phyloP scores from a whole-genome alignment of 2,329 filamentous ascomycete species.

The Fusarium annulatum region DNA sequence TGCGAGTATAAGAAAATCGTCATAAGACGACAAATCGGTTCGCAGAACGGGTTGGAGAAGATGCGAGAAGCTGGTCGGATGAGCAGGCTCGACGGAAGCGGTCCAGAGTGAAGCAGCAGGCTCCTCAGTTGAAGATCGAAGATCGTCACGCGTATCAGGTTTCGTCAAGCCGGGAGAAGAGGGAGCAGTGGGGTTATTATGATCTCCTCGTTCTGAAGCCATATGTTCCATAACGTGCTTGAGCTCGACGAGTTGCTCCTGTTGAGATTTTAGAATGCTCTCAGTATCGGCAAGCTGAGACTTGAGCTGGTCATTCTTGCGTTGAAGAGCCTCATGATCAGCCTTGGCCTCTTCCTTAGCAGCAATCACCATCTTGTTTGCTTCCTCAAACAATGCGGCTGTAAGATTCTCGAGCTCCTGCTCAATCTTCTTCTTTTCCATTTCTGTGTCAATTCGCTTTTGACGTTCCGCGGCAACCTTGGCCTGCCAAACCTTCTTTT shows the following conservation, averaged over 20 bases:
- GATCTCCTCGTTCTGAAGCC: conserved; percentile 77
- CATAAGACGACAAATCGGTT: conserved; percentile 81
- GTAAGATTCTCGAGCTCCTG: conserved; percentile 92
- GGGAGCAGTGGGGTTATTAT: conserved; percentile 77
- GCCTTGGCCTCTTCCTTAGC: conserved; percentile 90
- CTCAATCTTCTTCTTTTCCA: conserved; percentile 89
- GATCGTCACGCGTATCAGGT: conserved; percentile 69
- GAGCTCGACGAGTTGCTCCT: conserved; percentile 91
- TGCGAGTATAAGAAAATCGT: conserved; percentile 85
- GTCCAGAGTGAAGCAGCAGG: conserved; percentile 48
- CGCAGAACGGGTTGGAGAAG: conserved; percentile 86
- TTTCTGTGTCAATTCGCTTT: conserved; percentile 73
- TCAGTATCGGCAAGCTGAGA: conserved; percentile 90
- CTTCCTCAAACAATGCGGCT: conserved; percentile 94
- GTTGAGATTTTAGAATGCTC: conserved; percentile 84
- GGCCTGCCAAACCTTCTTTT: conserved; percentile 69
- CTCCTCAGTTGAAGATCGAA: conserved; percentile 48
- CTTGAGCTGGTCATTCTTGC: conserved; percentile 88
- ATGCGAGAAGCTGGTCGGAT: conserved; percentile 80
- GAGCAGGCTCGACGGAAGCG: conserved; percentile 58
- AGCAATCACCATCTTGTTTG: conserved; percentile 93
- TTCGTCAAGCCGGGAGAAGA: conserved; percentile 82
- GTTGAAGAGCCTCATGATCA: conserved; percentile 83
- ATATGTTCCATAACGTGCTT: conserved; percentile 94
- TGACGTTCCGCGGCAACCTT: conserved; percentile 73